Conservation (phyloP, 2,329 filamentous ascomycete genomes). For the Diatrype stigma region DNA sequence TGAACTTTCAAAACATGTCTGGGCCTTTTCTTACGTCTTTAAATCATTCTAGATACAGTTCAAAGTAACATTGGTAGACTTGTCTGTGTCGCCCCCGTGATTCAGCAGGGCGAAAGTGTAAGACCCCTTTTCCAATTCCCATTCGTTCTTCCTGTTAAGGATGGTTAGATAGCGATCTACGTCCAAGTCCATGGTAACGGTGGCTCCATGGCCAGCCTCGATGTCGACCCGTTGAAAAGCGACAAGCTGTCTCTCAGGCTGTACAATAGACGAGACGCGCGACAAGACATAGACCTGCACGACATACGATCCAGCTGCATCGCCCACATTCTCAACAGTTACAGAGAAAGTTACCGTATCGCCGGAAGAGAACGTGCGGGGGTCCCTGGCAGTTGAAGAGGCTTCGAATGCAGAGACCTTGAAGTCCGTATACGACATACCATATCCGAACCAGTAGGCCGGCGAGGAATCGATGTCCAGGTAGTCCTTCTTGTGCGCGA, state of each 20-base stretch:
- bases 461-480: conserved; percentile 27
- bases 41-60: conserved; percentile 23
- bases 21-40: not conserved
- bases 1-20: too few species aligned
- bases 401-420: conserved; percentile 23
- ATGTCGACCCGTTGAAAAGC: conserved; percentile 38
- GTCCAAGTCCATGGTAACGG: conserved; percentile 32
- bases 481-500: conserved; percentile 24
- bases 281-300: conserved; percentile 37
- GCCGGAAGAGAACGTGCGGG: conserved; percentile 14
- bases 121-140: conserved; percentile 38
- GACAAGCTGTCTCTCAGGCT: conserved; percentile 39
- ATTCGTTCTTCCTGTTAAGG: conserved; percentile 36
- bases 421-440: conserved; percentile 31
- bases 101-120: conserved; percentile 39
- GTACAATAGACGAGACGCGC: conserved; percentile 35
- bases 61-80: conserved; percentile 34
- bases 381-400: not conserved
- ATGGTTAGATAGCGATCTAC: conserved; percentile 38
- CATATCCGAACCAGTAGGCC: conserved; percentile 31
- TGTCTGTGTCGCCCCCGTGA: conserved; percentile 34
- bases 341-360: conserved; percentile 32
- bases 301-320: conserved; percentile 32
- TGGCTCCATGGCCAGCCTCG: conserved; percentile 25
- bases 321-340: conserved; percentile 30